Evolutionary conservation across 2,329 filamentous ascomycete genomes (phyloP).

Genomic region (Pseudomassariella vexata): DNA sequence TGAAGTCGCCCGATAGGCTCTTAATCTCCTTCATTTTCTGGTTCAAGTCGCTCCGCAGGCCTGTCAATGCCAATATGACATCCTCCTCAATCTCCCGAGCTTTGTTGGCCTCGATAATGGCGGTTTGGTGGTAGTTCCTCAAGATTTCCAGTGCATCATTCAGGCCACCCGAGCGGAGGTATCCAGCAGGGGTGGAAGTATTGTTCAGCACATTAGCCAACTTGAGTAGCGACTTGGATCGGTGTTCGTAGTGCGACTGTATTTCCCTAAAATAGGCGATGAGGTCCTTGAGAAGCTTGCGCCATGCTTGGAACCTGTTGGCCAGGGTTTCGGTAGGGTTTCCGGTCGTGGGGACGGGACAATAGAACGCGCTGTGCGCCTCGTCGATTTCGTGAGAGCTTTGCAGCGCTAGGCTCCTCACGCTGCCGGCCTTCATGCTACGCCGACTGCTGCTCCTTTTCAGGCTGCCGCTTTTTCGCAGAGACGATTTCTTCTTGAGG

Average conservation of each 20-base stretch:
- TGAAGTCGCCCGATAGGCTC: conserved; percentile 87
- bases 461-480: conserved; percentile 68
- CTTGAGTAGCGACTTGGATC: conserved; percentile 75
- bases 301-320: conserved; percentile 90
- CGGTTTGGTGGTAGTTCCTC: conserved; percentile 74
- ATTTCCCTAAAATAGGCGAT: conserved; percentile 93
- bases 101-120: conserved; percentile 77
- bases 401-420: conserved; percentile 71
- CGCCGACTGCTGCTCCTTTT: conserved; percentile 74
- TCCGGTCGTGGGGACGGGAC: conserved; percentile 80
- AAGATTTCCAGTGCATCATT: conserved; percentile 80
- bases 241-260: conserved; percentile 80
- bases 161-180: conserved; percentile 77
- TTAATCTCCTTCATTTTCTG: conserved; percentile 99
- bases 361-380: conserved; percentile 78
- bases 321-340: conserved; percentile 85
- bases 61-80: conserved; percentile 80
- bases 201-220: conserved; percentile 82
- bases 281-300: conserved; percentile 89
- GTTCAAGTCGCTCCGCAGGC: conserved; percentile 78
- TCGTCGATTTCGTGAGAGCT: conserved; percentile 63
- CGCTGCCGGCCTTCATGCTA: conserved; percentile 80
- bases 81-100: conserved; percentile 87
- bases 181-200: conserved; percentile 65
- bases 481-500: conserved; percentile 79